Evolutionary conservation across 2,329 filamentous ascomycete species (phyloP), one percentile per base, ranked within the genome.

Genomic region (Geosmithia flava): DNA sequence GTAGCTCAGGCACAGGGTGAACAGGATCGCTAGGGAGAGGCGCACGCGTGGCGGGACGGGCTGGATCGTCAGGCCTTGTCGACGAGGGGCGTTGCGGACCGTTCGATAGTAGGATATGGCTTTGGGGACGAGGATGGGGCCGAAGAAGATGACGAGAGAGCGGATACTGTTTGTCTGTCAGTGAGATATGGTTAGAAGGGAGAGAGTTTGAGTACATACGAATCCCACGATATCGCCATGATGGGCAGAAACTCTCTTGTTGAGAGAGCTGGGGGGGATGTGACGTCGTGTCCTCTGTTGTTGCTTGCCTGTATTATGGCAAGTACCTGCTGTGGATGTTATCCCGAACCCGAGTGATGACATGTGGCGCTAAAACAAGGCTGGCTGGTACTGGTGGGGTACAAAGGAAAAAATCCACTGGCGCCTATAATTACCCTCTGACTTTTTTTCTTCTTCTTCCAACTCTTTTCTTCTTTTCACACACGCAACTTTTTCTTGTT

Each of bases 111-210:
- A 81, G 51, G 69, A 64, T 49, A 88, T 68, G 49, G 74, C 71
- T 57, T 79, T 80, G 47, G 85, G 83, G 40, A 91, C 63, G 53
- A 90, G 68, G 53, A 87, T 71, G 30, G 87, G 86, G 2, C 82
- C 86, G 61, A 90, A 74, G 68, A 81, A 75, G 58, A 81, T 62
- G 57, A 72, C 61, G 53, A 80, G 66, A 56, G 75, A 72, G 54
- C 75, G 74, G 57, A 80, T 67, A 47, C 73, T 78, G 45, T 48
- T 48, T 41, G 10, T 48, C 44, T 37, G 44, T 45, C 7, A 44
- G 10, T 33, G 44, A 15, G 17, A 37, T 3, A 16, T 16, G 10
- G 13, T 3, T 37, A 11, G 33, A 13, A 37, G 33, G 11, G 15
- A n/a, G 33, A 40, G 40, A 4, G 17, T 2, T 5, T 10, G 2